These are phyloP conservation scores for Hylodesmum podocarpum DNA, from an alignment of 306 rosid species.

Conservation along the genomic window DNA sequence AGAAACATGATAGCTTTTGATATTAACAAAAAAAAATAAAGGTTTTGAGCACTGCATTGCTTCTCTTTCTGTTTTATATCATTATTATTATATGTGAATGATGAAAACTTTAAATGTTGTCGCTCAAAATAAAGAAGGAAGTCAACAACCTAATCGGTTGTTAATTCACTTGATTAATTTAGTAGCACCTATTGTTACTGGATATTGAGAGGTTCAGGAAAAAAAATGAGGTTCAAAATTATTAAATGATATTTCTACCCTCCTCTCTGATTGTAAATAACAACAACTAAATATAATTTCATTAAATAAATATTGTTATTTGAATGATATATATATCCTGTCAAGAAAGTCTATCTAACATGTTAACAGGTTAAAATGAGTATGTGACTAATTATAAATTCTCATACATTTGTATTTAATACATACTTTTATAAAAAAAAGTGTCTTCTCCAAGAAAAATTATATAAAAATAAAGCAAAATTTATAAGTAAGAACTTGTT, in stretches of 20 bases:
- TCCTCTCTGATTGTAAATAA: not conserved
- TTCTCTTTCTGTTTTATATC: not conserved
- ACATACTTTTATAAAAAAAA: too few relatives aligned
- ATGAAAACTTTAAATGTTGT: not conserved
- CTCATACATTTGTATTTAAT: too few relatives aligned
- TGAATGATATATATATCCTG: not conserved
- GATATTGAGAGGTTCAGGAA: not conserved
- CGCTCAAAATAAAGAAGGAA: not conserved
- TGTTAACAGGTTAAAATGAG: too few relatives aligned
- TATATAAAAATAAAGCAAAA: not conserved
- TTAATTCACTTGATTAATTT: not conserved
- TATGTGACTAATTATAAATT: too few relatives aligned
- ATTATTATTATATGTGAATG: too few relatives aligned
- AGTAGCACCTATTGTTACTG: not conserved
- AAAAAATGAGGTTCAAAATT: not conserved
- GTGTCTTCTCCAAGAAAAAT: too few relatives aligned
- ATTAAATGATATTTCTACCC: not conserved
- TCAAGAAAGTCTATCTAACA: too few relatives aligned
- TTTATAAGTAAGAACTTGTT: too few relatives aligned
- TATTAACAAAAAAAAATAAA: too few relatives aligned
- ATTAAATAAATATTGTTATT: not conserved
- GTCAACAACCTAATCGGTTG: too few relatives aligned
- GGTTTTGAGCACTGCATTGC: not conserved
- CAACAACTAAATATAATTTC: not conserved
- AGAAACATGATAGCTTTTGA: too few relatives aligned